phyloP scores from a whole-genome alignment of 768 basidiomycete species.

The Hygrocybe coccinea region DNA sequence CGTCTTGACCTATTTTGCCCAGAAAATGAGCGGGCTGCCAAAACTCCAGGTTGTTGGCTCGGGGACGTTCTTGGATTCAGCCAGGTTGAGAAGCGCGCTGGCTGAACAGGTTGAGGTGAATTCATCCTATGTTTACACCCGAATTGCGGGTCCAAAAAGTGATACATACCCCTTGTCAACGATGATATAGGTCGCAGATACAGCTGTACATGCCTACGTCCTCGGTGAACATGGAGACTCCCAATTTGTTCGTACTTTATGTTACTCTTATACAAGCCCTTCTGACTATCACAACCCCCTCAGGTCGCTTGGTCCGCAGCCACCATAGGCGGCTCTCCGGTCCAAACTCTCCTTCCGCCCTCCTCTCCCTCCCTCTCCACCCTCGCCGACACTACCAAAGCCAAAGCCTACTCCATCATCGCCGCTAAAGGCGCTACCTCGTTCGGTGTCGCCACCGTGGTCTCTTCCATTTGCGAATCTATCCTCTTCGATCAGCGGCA shows the following conservation, averaged over 20 bases:
- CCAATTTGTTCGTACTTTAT: slow-evolving; percentile 8
- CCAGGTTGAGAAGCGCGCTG: slow-evolving; percentile 9
- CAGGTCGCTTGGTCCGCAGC: slow-evolving; percentile 15
- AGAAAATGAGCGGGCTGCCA: slow-evolving; percentile 9
- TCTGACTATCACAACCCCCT: background rate
- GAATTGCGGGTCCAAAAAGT: background rate
- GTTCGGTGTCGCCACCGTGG: slow-evolving; percentile 11
- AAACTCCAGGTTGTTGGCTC: slow-evolving; percentile 11
- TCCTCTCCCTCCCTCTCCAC: slow-evolving; percentile 1
- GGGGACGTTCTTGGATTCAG: slow-evolving; percentile 13
- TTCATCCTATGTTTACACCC: too few relatives aligned
- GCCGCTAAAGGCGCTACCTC: slow-evolving; percentile 14
- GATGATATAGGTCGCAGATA: slow-evolving; percentile 7
- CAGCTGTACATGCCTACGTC: slow-evolving; percentile 11
- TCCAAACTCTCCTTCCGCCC: slow-evolving; percentile 8
- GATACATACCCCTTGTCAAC: background rate
- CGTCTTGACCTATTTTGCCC: slow-evolving; percentile 13
- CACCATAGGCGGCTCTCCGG: slow-evolving; percentile 8
- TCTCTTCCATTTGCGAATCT: slow-evolving; percentile 14
- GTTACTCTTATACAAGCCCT: too few relatives aligned
- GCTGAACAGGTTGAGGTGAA: slow-evolving; percentile 11
- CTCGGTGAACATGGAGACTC: slow-evolving; percentile 15
- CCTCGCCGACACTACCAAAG: slow-evolving; percentile 4
- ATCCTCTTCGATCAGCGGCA: slow-evolving; percentile 13
- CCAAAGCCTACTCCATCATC: slow-evolving; percentile 12